Evolutionary conservation across 441 rosid genomes (phyloP), one percentile per base, ranked within the genome.

Genomic region (Iberis amara): DNA sequence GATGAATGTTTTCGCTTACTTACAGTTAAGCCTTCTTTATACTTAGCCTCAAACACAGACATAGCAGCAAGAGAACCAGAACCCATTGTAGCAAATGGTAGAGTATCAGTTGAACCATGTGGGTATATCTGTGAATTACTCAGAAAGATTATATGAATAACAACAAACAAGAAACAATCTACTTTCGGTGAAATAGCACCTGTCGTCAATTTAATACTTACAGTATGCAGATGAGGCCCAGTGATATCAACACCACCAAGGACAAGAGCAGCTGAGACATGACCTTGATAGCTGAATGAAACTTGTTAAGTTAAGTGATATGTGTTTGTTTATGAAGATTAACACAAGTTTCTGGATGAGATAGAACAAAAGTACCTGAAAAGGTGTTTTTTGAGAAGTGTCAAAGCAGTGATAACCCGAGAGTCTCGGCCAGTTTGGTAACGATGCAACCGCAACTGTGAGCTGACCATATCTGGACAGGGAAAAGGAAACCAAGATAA

Each of bases 1-100:
- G 46, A 44, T 38, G 21, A 47, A 36, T 61, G 26, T 33, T 33
- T 27, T 1, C 3, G 38, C 11, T 47, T 11, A 64, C 98, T 86
- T 72, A 88, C 98, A 56, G 81, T 83, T 52, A 92, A 70, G 49
- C 91, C 96, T 79, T 88, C 98, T 73, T 64, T 84, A 56, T 88
- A 88, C 61, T 83, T 86, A 13, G 95, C 83, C 68, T 92, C 96
- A 72, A 92, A 92, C 28, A 88, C 73, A 47, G 95, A 57, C 96
- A 92, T 88, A 14, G 98, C 96, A 66, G 98, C 98, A 39, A 92
- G 91, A 53, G 98, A 92, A 71, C 98, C 96, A 62, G 98, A 91
- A 48, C 96, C 98, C 98, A 88, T 91, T 6, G 98, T 91, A 15
- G 96, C 96, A 32, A 80, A 91, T 57, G 98, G 98, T 70, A 91